Percentiles rank a stretch among this genome's conserved stretches.
Conservation (phyloP, 805 yeast genomes). For the Candida cerambycidarum region DNA sequence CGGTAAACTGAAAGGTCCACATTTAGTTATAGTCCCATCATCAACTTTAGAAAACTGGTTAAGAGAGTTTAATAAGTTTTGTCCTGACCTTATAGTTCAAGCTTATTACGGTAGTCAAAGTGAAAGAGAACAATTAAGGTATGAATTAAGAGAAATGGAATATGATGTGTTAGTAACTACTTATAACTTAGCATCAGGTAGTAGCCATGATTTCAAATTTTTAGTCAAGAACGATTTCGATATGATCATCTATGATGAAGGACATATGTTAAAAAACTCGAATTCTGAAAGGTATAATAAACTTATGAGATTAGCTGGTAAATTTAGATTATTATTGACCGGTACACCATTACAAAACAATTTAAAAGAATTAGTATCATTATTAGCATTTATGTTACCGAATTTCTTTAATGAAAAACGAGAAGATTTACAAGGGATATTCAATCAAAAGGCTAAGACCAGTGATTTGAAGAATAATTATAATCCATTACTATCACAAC, state of each 20-base stretch:
- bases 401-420: conserved; percentile 73
- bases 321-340: conserved; percentile 83
- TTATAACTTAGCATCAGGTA: conserved; percentile 86
- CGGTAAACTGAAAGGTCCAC: conserved; percentile 67
- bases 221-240: conserved; percentile 74
- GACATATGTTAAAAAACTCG: conserved; percentile 93
- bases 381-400: conserved; percentile 90
- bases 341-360: conserved; percentile 98
- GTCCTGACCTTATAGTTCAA: conserved; percentile 77
- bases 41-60: conserved; percentile 98
- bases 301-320: conserved; percentile 78
- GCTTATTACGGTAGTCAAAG: conserved; percentile 90
- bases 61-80: conserved; percentile 86
- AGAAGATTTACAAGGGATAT: conserved; percentile 77
- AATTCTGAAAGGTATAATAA: conserved; percentile 82
- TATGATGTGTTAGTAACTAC: conserved; percentile 94
- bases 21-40: conserved; percentile 91
- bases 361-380: conserved; percentile 82
- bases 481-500: conserved; percentile 83
- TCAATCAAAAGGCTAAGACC: conserved; percentile 84
- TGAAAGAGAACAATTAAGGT: conserved; percentile 84
- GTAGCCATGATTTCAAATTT: conserved; percentile 77
- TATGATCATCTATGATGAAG: conserved; percentile 93
- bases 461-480: conserved; percentile 45
- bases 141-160: conserved; percentile 54